Conservation (phyloP, 371 early-diverging fungal species). For the Haplosporangium sp. region DNA sequence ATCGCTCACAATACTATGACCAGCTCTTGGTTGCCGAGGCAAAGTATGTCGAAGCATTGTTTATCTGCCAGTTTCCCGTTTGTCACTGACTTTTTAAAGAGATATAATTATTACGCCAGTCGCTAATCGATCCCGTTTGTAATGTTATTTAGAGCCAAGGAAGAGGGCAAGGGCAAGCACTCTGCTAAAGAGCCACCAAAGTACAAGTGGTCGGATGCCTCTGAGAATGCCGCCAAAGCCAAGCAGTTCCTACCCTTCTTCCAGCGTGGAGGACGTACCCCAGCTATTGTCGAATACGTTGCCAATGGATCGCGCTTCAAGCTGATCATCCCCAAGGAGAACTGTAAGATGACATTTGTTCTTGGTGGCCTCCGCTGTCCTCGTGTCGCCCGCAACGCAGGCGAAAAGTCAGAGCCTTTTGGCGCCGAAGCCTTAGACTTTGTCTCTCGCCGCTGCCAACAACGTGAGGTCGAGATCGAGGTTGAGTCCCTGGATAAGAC, state of each 20-base stretch:
- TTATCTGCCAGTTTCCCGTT: background rate
- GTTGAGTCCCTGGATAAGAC: constrained; percentile 89
- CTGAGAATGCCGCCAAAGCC: constrained; percentile 83
- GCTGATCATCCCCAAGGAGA: constrained; percentile 87
- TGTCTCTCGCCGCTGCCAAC: constrained; percentile 74
- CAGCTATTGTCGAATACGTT: constrained; percentile 89
- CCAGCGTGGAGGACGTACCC: constrained; percentile 79
- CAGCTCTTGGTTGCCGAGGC: constrained; percentile 85
- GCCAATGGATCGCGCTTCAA: constrained; percentile 87
- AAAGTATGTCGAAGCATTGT: constrained; percentile 55
- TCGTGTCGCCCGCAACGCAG: constrained; percentile 70
- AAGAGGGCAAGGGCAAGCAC: constrained; percentile 79
- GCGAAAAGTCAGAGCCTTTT: constrained; percentile 87
- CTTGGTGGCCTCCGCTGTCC: constrained; percentile 83
- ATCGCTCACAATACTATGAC: constrained; percentile 89
- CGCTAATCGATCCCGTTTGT: background rate
- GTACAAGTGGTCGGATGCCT: constrained; percentile 74
- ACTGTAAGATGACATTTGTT: constrained; percentile 85
- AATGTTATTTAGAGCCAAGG: constrained; percentile 62
- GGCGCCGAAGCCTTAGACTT: constrained; percentile 86
- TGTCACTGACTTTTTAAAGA: background rate
- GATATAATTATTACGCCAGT: background rate
- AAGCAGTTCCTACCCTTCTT: constrained; percentile 86
- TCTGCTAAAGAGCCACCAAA: constrained; percentile 82
- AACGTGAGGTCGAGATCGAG: constrained; percentile 91